Conservation (phyloP, 208 protist species). For the Angomonas deanei region DNA sequence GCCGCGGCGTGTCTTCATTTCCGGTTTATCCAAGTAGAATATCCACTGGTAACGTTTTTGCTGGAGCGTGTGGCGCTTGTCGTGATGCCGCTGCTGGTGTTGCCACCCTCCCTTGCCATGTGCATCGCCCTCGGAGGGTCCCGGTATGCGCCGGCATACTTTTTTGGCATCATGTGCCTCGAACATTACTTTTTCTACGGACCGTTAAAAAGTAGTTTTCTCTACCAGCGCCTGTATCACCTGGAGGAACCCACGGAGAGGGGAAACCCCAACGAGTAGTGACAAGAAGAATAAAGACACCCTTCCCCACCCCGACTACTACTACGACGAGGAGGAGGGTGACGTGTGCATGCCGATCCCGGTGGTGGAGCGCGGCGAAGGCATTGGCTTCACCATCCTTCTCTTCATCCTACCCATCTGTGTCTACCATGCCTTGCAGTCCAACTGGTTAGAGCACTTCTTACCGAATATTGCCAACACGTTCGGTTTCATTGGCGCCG, state of each 20-base stretch:
- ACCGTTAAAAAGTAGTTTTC: constrained; percentile 74
- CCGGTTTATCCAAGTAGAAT: constrained; percentile 71
- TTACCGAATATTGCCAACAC: constrained; percentile 57
- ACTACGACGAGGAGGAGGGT: background rate
- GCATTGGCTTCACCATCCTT: constrained; percentile 58
- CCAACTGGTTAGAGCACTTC: constrained; percentile 50
- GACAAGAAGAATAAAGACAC: constrained; percentile 11
- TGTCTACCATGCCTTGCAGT: constrained; percentile 69
- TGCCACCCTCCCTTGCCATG: constrained; percentile 65
- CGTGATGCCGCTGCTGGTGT: constrained; percentile 47
- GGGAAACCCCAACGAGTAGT: background rate
- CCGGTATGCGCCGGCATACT: constrained; percentile 58
- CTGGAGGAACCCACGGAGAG: background rate
- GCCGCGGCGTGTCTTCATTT: constrained; percentile 70
- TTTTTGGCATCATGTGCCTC: constrained; percentile 50
- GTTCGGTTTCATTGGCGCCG: constrained; percentile 46
- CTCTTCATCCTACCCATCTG: constrained; percentile 50
- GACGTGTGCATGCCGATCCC: constrained; percentile 21
- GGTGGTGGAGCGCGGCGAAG: constrained; percentile 58
- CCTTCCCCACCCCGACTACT: background rate
- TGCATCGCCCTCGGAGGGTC: constrained; percentile 57
- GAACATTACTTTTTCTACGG: constrained; percentile 70
- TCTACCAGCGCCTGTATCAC: constrained; percentile 14
- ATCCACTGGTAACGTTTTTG: constrained; percentile 54
- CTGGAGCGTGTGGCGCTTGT: constrained; percentile 67